phyloP scores from a whole-genome alignment of 176 grass and related monocot genomes.

The Pontederia crassipes region DNA sequence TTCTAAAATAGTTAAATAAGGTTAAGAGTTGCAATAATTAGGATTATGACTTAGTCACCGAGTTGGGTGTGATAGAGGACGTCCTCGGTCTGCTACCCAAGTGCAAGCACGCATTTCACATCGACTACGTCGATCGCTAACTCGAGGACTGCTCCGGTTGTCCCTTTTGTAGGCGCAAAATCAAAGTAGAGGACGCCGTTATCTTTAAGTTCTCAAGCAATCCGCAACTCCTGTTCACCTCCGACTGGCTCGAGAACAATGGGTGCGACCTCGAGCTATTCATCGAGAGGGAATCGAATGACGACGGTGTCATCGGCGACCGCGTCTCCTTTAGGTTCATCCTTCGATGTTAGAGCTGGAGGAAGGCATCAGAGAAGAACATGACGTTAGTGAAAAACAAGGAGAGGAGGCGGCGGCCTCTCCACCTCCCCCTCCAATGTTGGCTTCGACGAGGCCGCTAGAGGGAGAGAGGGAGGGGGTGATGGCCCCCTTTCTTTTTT shows the following conservation, averaged over 20 bases:
- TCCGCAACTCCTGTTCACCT: slow-evolving; percentile 33
- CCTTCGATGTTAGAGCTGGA: no score
- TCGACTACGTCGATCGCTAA: slow-evolving; percentile 72
- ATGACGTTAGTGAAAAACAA: no score
- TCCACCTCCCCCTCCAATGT: no score
- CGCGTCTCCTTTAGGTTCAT: slow-evolving; percentile 27
- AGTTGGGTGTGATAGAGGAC: no score
- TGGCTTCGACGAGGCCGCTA: no score
- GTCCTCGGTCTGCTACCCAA: slow-evolving; percentile 73
- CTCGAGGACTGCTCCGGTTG: slow-evolving; percentile 58
- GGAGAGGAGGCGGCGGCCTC: no score
- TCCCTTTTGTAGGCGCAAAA: slow-evolving; percentile 55
- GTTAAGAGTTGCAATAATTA: no score
- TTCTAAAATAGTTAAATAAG: no score
- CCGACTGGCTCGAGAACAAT: neutral
- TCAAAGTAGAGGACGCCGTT: slow-evolving; percentile 28
- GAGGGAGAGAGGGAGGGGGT: no score
- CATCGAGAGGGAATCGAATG: neutral
- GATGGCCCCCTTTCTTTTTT: no score
- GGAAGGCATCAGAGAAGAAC: no score
- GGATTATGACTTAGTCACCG: no score
- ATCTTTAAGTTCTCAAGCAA: slow-evolving; percentile 39
- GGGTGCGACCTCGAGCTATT: slow-evolving; percentile 5
- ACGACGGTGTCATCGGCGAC: slow-evolving; percentile 24
- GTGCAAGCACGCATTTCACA: slow-evolving; percentile 80